A percentile compares a stretch with the other conserved stretches of the same genome.
phyloP scores from a whole-genome alignment of 257 asterid species.

The Pogostemon cablin region DNA sequence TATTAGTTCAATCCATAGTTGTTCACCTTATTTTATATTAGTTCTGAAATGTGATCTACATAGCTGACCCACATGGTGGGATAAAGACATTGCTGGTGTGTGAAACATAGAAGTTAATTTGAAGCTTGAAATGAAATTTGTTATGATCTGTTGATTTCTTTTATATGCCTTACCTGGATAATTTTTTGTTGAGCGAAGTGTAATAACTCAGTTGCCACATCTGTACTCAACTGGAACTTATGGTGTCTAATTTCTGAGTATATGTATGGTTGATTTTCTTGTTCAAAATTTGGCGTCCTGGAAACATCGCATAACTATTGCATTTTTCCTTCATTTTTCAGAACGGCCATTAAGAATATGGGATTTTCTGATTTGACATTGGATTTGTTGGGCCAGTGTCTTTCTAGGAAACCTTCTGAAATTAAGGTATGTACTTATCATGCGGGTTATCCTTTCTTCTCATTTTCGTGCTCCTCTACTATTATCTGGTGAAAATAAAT shows the following conservation, averaged over 20 bases:
- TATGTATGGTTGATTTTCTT: neutral
- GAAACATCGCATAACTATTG: constrained; percentile 23
- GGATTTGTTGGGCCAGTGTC: constrained; percentile 66
- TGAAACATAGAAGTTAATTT: constrained; percentile 1
- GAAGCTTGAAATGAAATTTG: neutral
- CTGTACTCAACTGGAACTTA: constrained; percentile 6
- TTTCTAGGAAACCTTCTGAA: constrained; percentile 71
- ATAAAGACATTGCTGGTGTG: neutral
- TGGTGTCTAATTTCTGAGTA: constrained; percentile 22
- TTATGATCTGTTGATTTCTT: neutral
- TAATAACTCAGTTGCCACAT: constrained; percentile 20
- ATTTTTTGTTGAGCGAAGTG: constrained; percentile 9
- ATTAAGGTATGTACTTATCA: constrained; percentile 65
- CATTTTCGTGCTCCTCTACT: constrained; percentile 33
- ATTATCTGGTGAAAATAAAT: constrained; percentile 32
- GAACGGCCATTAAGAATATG: constrained; percentile 56
- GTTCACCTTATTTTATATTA: constrained; percentile 22
- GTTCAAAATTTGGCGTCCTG: constrained; percentile 16
- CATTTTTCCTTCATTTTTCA: constrained; percentile 37
- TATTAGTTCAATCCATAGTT: constrained; percentile 8
- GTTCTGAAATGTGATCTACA: neutral
- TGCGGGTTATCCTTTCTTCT: constrained; percentile 21
- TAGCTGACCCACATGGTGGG: constrained; percentile 7
- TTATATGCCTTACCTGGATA: constrained; percentile 3
- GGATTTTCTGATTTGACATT: constrained; percentile 67